Conservation (phyloP, 208 protist genomes). For the Leishmania tropica region DNA sequence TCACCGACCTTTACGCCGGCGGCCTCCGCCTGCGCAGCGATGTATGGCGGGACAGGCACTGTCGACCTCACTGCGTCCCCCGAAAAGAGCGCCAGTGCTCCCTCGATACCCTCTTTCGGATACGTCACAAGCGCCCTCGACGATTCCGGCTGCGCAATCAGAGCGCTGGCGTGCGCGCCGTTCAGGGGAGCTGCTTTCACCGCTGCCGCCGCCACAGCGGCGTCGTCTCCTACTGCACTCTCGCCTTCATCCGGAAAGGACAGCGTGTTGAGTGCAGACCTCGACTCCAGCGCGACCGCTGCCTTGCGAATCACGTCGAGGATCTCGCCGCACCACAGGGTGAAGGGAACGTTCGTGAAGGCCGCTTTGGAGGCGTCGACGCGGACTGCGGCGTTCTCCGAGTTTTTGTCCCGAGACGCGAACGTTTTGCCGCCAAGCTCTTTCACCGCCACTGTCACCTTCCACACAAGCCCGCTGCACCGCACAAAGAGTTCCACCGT, state of each 20-base stretch:
- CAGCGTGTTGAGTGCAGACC: not conserved
- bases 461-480: constrained; percentile 85
- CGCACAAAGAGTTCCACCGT: constrained; percentile 89
- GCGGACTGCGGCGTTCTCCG: not conserved
- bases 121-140: not conserved
- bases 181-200: not conserved
- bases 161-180: not conserved
- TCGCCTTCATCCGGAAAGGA: constrained; percentile 7
- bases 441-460: constrained; percentile 57
- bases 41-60: not conserved
- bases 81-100: constrained; percentile 9
- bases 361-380: not conserved
- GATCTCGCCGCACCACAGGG: constrained; percentile 15
- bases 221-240: not conserved
- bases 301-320: constrained; percentile 12
- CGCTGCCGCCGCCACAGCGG: not conserved
- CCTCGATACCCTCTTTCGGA: constrained; percentile 5
- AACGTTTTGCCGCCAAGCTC: not conserved
- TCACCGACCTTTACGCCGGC: constrained; percentile 21
- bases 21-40: constrained; percentile 13
- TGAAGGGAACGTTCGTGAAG: constrained; percentile 13
- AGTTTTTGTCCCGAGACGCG: not conserved
- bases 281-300: constrained; percentile 6
- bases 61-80: not conserved
- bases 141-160: not conserved